Conservation (phyloP, 176 grass and related monocot genomes). For the Bolboschoenus planiculmis region DNA sequence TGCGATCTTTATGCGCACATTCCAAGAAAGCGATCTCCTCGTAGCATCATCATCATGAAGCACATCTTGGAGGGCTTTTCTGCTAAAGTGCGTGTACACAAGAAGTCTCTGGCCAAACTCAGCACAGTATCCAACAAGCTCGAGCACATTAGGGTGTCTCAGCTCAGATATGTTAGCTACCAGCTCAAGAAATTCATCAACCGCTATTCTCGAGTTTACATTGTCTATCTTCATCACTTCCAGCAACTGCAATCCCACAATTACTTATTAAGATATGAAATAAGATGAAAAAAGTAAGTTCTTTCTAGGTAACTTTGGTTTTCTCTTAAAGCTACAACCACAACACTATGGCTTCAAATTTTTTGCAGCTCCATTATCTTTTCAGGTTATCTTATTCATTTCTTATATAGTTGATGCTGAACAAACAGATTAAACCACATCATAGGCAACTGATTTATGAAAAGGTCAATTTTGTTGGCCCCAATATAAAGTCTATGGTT, state of each 20-base stretch:
- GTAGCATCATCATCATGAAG: conserved; percentile 65
- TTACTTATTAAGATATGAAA: conserved; percentile 5
- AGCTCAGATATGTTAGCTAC: conserved; percentile 72
- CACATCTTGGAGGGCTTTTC: conserved; percentile 76
- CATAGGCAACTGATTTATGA: neutral
- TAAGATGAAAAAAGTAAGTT: neutral
- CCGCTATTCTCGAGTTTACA: conserved; percentile 57
- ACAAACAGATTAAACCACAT: neutral
- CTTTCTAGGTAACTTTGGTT: neutral
- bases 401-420: neutral
- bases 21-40: conserved; percentile 59
- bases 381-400: neutral
- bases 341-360: neutral
- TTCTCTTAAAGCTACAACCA: neutral
- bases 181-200: conserved; percentile 71
- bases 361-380: neutral
- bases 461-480: neutral
- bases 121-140: conserved; percentile 85
- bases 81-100: conserved; percentile 75
- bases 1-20: conserved; percentile 69
- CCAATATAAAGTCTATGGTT: neutral
- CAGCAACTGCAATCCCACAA: conserved; percentile 41
- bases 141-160: conserved; percentile 63
- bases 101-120: conserved; percentile 86
- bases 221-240: conserved; percentile 93